Base-by-base conservation (phyloP, 108 stramenopile genomes). In the Fragilaria crotonensis region DNA sequence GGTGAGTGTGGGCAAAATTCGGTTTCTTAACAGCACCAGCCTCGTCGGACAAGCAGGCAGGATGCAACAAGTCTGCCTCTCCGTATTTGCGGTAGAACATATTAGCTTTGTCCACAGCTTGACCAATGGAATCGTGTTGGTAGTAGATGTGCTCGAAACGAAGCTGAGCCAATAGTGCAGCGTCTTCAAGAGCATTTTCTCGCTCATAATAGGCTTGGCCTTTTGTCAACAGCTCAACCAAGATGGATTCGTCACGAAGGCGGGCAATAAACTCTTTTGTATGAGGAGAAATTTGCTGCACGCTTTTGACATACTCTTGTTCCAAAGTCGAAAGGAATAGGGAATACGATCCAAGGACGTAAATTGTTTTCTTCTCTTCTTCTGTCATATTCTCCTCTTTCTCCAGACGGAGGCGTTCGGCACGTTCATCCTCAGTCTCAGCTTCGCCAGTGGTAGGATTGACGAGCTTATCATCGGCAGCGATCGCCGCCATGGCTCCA, bases 81-180 rank as follows among this genome's bases (percentile, higher is more conserved):
- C 90, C 90, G 50, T 68, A 82, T 47, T 60, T 46, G 11, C 75
- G 55, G 55, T 76, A 67, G 63, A 93, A 93, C 49, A 66, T 65
- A 3, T 81, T 68, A 25, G 90, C 93, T 62, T 76, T 66, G 60
- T 83, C 86, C 5, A 99, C 94, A 66, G 87, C 85, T 48, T 58
- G 62, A 45, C 87, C 93, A 65, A 97, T 90, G 47, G 90, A 70
- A 59, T 96, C 95, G 67, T 97, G 97, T 57, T 92, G 89, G 72
- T 99, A 99, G 82, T 99, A 98, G 45, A 96, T 61, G 66, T 97
- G 96, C 60, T 99, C 98, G 19, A 96, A 62, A 51, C 85, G 72
- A 0, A 90, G 36, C 47, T 82, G 76, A 1, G 90, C 89, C 54
- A 91, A 45, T 55, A 63, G 70, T 45, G 94, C 93, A 25, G 90